Evolutionary conservation across 441 rosid genomes (phyloP).

Genomic region (Flueggea neowawraea): DNA sequence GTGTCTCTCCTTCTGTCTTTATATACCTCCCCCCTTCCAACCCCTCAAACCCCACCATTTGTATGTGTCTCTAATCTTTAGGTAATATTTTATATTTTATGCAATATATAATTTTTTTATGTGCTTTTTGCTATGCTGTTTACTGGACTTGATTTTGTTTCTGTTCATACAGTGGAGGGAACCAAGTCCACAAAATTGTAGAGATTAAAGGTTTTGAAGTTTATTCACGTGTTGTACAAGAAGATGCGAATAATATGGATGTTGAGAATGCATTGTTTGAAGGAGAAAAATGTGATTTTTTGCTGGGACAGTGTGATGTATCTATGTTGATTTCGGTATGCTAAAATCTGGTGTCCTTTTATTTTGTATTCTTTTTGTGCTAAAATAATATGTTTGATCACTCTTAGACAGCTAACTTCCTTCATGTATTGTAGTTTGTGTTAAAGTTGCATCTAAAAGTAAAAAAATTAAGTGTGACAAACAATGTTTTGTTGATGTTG

Average conservation of each 20-base stretch:
- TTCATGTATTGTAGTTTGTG: too few species aligned
- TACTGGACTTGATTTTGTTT: constrained; percentile 13
- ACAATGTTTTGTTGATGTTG: neutral
- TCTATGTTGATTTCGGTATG: constrained; percentile 70
- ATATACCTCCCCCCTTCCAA: too few species aligned
- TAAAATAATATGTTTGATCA: neutral
- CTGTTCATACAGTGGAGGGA: constrained; percentile 47
- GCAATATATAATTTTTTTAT: constrained; percentile 3
- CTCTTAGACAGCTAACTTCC: neutral
- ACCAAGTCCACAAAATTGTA: constrained; percentile 64
- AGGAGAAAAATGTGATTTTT: constrained; percentile 41
- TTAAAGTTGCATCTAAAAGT: too few species aligned
- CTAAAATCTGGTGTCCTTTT: neutral
- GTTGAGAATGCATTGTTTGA: constrained; percentile 32
- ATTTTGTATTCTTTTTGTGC: neutral
- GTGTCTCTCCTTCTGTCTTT: too few species aligned
- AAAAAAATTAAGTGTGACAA: neutral
- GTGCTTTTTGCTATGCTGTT: constrained; percentile 28
- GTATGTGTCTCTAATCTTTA: too few species aligned
- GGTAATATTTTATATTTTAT: too few species aligned
- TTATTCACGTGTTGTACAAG: constrained; percentile 58
- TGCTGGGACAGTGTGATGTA: constrained; percentile 63
- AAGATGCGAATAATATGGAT: constrained; percentile 33
- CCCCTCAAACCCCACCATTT: too few species aligned
- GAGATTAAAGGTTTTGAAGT: constrained; percentile 74